Evolutionary conservation across 371 early-diverging fungal species (phyloP).

Genomic region (Chytridiales sp.): DNA sequence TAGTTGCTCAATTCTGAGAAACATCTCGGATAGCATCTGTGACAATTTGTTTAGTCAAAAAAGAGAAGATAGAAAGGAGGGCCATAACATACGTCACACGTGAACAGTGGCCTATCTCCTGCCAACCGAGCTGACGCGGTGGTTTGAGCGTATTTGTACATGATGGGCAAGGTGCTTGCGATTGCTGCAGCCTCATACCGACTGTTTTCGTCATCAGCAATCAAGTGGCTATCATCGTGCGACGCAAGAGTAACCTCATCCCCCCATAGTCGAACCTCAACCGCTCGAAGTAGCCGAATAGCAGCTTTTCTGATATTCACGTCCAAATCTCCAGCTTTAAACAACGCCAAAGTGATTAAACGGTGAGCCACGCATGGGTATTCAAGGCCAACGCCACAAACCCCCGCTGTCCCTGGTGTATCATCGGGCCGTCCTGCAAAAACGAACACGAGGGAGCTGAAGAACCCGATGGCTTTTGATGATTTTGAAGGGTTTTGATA

Average conservation of each 20-base stretch:
- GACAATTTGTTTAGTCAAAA: neutral
- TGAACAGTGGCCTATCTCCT: conserved; percentile 62
- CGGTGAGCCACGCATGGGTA: conserved; percentile 47
- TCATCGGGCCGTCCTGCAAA: conserved; percentile 34
- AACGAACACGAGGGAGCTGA: conserved; percentile 70
- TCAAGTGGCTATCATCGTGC: neutral
- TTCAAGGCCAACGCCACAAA: conserved; percentile 8
- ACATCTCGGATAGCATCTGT: neutral
- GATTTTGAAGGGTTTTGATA: conserved; percentile 46
- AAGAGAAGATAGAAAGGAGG: neutral
- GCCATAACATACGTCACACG: conserved; percentile 50
- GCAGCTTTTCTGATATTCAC: conserved; percentile 75
- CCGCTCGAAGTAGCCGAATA: conserved; percentile 67
- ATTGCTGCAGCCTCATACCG: conserved; percentile 56
- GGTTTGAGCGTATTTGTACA: conserved; percentile 79
- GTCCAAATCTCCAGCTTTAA: conserved; percentile 77
- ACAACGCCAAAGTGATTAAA: conserved; percentile 75
- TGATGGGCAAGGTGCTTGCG: conserved; percentile 73
- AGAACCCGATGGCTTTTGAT: conserved; percentile 61
- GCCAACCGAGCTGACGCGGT: conserved; percentile 70
- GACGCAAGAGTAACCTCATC: conserved; percentile 36
- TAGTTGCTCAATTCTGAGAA: conserved; percentile 9
- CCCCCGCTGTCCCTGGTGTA: neutral
- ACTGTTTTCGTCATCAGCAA: conserved; percentile 26
- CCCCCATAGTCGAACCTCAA: conserved; percentile 67